phyloP scores from a whole-genome alignment of 1,284 basidiomycete species.

The Erythrobasidium hasegawianum region DNA sequence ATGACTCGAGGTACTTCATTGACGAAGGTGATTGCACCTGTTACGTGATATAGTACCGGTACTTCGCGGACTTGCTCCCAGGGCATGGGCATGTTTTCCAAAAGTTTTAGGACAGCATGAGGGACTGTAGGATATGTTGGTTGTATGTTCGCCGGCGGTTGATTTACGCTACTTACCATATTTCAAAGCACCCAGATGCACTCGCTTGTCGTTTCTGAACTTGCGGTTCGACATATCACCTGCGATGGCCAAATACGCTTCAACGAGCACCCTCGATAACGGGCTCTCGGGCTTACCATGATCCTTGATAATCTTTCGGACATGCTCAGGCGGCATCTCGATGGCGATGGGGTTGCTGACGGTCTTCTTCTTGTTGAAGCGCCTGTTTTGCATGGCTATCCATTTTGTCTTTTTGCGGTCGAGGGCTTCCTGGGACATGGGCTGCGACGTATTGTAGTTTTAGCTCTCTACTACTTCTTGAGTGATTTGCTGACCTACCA shows the following conservation, averaged over 20 bases:
- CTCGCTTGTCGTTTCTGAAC: conserved; percentile 98
- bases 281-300: conserved; percentile 60
- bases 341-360: conserved; percentile 33
- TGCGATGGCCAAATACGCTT: conserved; percentile 10
- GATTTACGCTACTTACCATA: conserved; percentile 54
- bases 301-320: conserved; percentile 96
- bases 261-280: not conserved
- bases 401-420: conserved; percentile 87
- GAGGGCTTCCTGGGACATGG: conserved; percentile 69
- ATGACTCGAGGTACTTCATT: conserved; percentile 96
- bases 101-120: conserved; percentile 96
- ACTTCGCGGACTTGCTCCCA: conserved; percentile 99
- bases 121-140: conserved; percentile 59
- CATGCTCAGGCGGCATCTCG: conserved; percentile 68
- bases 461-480: not conserved
- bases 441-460: conserved; percentile 1
- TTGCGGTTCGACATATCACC: conserved; percentile 48
- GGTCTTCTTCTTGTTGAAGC: conserved; percentile 52
- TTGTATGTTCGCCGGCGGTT: not conserved
- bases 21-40: conserved; percentile 99
- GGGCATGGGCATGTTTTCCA: conserved; percentile 98
- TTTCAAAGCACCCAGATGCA: conserved; percentile 94
- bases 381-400: conserved; percentile 85
- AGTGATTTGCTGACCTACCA: conserved; percentile 1
- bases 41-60: conserved; percentile 93